Conservation (phyloP, 2,329 filamentous ascomycete genomes). For the Botrytis elliptica region DNA sequence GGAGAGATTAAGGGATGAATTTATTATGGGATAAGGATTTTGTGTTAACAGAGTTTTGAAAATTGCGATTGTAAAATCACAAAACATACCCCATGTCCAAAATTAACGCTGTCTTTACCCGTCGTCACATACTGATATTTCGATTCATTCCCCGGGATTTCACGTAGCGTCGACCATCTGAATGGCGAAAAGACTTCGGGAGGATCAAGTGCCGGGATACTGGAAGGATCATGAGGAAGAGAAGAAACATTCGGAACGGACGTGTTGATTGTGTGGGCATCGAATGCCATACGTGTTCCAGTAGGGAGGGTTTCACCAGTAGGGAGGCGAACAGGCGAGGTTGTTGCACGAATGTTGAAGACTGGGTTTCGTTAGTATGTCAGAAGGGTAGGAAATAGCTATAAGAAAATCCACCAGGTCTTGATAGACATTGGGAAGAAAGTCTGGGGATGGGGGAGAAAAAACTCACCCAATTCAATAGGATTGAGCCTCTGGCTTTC, state of each 20-base stretch:
- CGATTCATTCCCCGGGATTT: not conserved
- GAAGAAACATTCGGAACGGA: slow-evolving; percentile 23
- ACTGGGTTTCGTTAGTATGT: slow-evolving; percentile 24
- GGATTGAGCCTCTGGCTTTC: slow-evolving; percentile 43
- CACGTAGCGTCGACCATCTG: not conserved
- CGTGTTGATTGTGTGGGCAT: slow-evolving; percentile 33
- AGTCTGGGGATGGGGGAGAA: too few relatives aligned
- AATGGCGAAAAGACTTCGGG: not conserved
- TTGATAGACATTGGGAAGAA: too few relatives aligned
- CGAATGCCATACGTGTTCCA: slow-evolving; percentile 34
- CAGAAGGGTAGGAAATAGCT: too few relatives aligned
- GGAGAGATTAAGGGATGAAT: too few relatives aligned
- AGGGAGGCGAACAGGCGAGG: slow-evolving; percentile 29
- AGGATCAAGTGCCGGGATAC: not conserved
- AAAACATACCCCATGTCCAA: not conserved
- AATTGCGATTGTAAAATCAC: not conserved
- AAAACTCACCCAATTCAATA: not conserved
- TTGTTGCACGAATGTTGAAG: slow-evolving; percentile 6
- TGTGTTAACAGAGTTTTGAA: not conserved
- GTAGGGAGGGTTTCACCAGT: not conserved
- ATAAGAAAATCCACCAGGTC: too few relatives aligned
- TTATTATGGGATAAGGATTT: too few relatives aligned
- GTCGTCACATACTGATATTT: slow-evolving; percentile 8
- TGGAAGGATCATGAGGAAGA: not conserved
- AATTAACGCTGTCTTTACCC: not conserved